These are phyloP conservation scores for Scedosporium minutisporum DNA, from an alignment of 2,329 filamentous ascomycete genomes.

Conservation along the genomic window DNA sequence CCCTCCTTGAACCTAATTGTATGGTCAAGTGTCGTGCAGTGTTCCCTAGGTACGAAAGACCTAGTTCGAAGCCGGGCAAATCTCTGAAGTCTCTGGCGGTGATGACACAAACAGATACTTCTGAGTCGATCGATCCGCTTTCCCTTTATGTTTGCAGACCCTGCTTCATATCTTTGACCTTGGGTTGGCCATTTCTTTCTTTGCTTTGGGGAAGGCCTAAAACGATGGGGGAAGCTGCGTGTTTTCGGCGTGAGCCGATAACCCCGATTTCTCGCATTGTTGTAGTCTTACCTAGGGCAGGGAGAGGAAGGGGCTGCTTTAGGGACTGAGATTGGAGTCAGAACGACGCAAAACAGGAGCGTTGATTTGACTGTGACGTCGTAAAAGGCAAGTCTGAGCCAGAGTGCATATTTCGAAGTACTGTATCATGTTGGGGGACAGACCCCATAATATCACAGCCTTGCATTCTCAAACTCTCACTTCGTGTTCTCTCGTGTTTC, in stretches of 20 bases:
- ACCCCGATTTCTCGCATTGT: neutral
- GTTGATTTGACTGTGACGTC: constrained; percentile 33
- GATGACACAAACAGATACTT: constrained; percentile 70
- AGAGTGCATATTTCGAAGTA: constrained; percentile 1
- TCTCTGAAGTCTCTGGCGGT: constrained; percentile 34
- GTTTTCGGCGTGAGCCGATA: constrained; percentile 8
- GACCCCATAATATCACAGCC: neutral
- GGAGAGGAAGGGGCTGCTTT: neutral
- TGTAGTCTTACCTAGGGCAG: neutral
- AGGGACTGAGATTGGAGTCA: neutral
- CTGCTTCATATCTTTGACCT: neutral
- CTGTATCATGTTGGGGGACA: neutral
- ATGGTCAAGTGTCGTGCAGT: neutral
- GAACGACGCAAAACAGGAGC: constrained; percentile 13
- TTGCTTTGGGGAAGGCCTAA: neutral
- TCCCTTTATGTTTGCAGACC: neutral
- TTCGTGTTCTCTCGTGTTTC: no score
- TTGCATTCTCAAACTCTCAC: no score
- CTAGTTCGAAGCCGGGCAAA: neutral
- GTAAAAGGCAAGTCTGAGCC: constrained; percentile 60
- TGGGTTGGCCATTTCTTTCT: neutral
- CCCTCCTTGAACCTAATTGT: neutral
- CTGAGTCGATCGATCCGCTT: constrained; percentile 41
- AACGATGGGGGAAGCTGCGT: constrained; percentile 1
- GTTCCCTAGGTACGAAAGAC: neutral